Evolutionary conservation across 1,284 basidiomycete genomes (phyloP), one percentile per base, ranked within the genome.

Genomic region (Waitea zeae): DNA sequence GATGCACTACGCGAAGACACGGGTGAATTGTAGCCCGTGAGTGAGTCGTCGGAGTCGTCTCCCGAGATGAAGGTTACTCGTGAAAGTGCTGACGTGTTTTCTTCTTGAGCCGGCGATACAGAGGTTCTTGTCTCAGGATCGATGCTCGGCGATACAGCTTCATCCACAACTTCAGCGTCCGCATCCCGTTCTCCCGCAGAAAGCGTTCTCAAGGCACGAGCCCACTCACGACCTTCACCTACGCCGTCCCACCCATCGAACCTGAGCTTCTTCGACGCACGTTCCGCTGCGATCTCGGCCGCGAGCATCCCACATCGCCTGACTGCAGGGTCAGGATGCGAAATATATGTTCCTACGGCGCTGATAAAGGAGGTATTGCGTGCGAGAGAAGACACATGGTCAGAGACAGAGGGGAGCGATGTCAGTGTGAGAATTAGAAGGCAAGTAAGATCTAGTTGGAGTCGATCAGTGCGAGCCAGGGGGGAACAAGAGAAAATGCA

Each of bases 261-360:
- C 38, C 70, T 62, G 5, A 97, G 62, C 29, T 64, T 63, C 50
- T 79, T 81, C 1, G 71, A 64, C 3, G 62, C 58, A 22, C 59
- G 56, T 5, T 58, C 52, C 1, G 82, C 79, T 11, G 82, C 64
- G 34, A 81, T 58, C 52, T 98, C 93, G 0, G 86, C 93, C 0
- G 76, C 73, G 9, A 97, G 66, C 90, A 97, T 95, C 2, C 93
- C 93, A 42, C 88, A 79, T n/a, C 79, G 65, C 2, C 92, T 75
- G 11, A 95, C 66, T 2, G 70, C 64, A 3, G 64, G 56, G 38
- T 93, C 87, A 3, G 80, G 57, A 46, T 95, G 88, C 1, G 63
- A 64, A 29, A 95, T 73, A 47, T 90, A 93, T 4, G 57, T 55
- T 6, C 80, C 71, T 19, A 96, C 66, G 4, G 76, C 74, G 14